Base-by-base conservation (phyloP, 2,329 filamentous ascomycete species). In the Paradendryphiella salina region DNA sequence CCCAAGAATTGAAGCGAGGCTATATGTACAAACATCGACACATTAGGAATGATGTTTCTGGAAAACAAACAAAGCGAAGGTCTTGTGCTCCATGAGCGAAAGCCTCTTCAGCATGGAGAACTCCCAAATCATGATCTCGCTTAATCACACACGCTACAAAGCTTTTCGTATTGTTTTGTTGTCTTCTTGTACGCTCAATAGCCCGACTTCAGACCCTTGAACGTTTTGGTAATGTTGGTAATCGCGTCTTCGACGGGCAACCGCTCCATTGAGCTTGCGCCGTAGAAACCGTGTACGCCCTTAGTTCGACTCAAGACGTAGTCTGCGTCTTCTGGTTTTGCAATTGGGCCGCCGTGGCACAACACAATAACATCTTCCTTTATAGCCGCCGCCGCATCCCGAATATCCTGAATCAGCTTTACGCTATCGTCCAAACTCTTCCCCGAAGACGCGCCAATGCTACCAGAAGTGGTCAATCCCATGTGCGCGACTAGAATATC, bases 331-430 rank as follows among this genome's bases (percentile, higher is more conserved):
- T 82, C 73, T 0, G 84, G 83, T 43, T 77, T 77, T 3, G 85
- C 84, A 56, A 89, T 86, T 0, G 86, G 85, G 0, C 86, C 86
- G 0, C 86, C 86, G 64, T 89, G 86, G 54, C 85, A 88, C n/a
- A 89, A 66, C 14, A 89, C 81, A 42, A 89, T 82, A 9, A 88
- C 74, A 10, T 87, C 82, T 0, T 74, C 66, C 7, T 82, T 82
- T 37, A 87, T 76, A 43, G 72, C 67, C 0, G 76, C 75, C 0
- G 83, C 85, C 0, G 81, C 82, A 66, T 88, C 83, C 15, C 81
- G 75, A 61, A 89, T 88, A 21, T 80, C 78, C 72, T 88, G 84
- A 4, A 88, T 79, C 38, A 82, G 67, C 50, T 69, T 64, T 1
- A 87, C 83, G 56, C 82, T 83, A n/a, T 88, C 82, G 31, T 88